Conservation (phyloP, 306 rosid genomes). For the Castanopsis chinensis region DNA sequence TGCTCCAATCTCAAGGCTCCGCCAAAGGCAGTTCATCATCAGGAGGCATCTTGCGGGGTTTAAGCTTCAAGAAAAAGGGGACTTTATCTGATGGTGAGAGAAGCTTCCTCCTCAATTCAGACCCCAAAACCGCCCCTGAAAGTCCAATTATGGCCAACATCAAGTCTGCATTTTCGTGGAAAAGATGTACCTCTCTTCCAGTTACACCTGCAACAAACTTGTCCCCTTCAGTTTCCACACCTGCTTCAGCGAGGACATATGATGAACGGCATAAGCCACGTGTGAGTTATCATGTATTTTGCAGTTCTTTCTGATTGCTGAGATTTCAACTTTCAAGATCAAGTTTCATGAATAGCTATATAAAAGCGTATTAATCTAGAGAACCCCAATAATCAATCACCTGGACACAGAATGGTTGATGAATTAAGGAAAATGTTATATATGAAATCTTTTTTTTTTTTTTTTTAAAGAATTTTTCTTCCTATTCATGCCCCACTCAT, state of each 20-base stretch:
- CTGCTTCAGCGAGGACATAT: constrained; percentile 67
- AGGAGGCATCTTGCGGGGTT: constrained; percentile 62
- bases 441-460: neutral
- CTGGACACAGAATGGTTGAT: neutral
- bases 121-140: constrained; percentile 46
- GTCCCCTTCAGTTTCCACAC: constrained; percentile 64
- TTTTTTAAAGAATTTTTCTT: neutral
- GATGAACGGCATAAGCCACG: constrained; percentile 52
- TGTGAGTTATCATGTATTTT: constrained; percentile 44
- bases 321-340: constrained; percentile 12
- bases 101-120: constrained; percentile 76
- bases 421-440: neutral
- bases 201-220: constrained; percentile 63
- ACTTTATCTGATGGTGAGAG: constrained; percentile 62
- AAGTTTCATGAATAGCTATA: constrained; percentile 1
- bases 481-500: neutral
- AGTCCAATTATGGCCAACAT: constrained; percentile 45
- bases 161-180: constrained; percentile 59
- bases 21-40: constrained; percentile 50
- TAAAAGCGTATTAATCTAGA: neutral
- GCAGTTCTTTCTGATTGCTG: constrained; percentile 12
- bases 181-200: constrained; percentile 84
- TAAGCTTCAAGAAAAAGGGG: constrained; percentile 82
- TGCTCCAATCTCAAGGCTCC: constrained; percentile 76
- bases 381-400: constrained; percentile 1